Base-by-base conservation (phyloP, 805 yeast genomes). In the Pichia thaimueangensis region DNA sequence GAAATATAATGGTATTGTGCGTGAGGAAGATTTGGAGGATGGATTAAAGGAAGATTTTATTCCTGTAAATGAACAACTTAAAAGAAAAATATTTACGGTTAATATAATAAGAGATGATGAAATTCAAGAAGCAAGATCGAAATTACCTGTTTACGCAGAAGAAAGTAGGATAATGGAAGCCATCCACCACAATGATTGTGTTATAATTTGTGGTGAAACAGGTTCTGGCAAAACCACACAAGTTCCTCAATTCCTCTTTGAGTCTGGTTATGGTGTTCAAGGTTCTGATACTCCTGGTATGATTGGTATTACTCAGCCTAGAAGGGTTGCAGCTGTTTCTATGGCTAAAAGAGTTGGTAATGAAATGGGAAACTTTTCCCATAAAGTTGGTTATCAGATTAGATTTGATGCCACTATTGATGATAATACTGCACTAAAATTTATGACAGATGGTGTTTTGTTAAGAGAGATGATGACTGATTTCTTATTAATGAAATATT, bases 191-290 rank as follows among this genome's bases (percentile, higher is more conserved):
- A 85, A 91, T 56, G 96, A 89, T 55, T 83, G 91, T 47, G 79
- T 89, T 0, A 82, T 93, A 12, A 72, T 93, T 21, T 91, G 97
- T 67, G 98, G 98, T 70, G 97, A 89, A 55, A 93, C 98, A 1
- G 98, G 98, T 54, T 88, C 97, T 3, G 98, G 98, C 64, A 93
- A 93, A 61, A 93, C 98, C 1, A 93, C 99, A 0, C 99, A 93
- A 64, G 89, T 93, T 5, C 98, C 99, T 0, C 99, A 93, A 59
- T 93, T 93, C 56, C 64, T 93, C 35, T 87, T 80, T 57, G 99
- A 93, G 63, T 78, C 95, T 0, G 97, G 97, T 1, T 91, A 82
- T 57, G 97, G 96, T 5, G 60, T 65, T 34, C 51, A 59, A 6
- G 70, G 72, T 7, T 66, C 78, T 6, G 78, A 77, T 7, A 76